These are phyloP conservation scores for Starmera amethionina DNA, from an alignment of 805 yeast species.

Conservation along the genomic window DNA sequence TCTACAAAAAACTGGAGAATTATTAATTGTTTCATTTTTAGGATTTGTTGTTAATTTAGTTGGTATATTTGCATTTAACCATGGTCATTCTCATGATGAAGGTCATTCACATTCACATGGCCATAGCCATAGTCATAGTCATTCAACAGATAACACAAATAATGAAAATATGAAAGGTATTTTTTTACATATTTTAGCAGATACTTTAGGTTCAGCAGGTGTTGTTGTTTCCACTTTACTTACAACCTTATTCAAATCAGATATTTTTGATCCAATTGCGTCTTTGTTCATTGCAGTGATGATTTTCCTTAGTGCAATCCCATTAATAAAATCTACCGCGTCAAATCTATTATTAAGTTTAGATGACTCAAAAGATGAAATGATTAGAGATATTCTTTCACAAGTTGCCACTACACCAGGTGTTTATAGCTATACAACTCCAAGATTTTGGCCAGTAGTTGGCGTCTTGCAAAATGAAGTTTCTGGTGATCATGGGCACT, in stretches of 20 bases:
- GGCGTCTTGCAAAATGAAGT: slow-evolving; percentile 18
- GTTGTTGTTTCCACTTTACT: slow-evolving; percentile 86
- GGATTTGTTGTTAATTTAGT: slow-evolving; percentile 85
- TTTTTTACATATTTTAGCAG: slow-evolving; percentile 88
- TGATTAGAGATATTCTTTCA: slow-evolving; percentile 52
- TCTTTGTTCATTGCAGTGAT: slow-evolving; percentile 78
- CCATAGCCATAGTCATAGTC: slow-evolving; percentile 24
- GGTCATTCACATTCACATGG: slow-evolving; percentile 37
- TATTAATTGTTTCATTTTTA: slow-evolving; percentile 71
- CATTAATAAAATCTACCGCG: slow-evolving; percentile 75
- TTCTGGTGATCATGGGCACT: slow-evolving; percentile 14
- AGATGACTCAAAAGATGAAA: slow-evolving; percentile 46
- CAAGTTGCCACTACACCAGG: slow-evolving; percentile 69
- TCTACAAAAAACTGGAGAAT: slow-evolving; percentile 71
- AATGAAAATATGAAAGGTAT: slow-evolving; percentile 87
- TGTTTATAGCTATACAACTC: slow-evolving; percentile 75
- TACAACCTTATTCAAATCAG: slow-evolving; percentile 53
- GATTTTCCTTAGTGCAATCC: slow-evolving; percentile 74
- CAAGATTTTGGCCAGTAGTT: slow-evolving; percentile 78
- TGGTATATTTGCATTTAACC: slow-evolving; percentile 92
- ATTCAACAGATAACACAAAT: slow-evolving; percentile 19
- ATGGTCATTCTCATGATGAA: slow-evolving; percentile 49
- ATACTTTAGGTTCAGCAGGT: slow-evolving; percentile 93
- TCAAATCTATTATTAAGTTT: slow-evolving; percentile 59
- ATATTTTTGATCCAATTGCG: slow-evolving; percentile 87